Evolutionary conservation across 441 rosid species (phyloP), one percentile per base, ranked within the genome.

Genomic region (Gossypium trilobum): DNA sequence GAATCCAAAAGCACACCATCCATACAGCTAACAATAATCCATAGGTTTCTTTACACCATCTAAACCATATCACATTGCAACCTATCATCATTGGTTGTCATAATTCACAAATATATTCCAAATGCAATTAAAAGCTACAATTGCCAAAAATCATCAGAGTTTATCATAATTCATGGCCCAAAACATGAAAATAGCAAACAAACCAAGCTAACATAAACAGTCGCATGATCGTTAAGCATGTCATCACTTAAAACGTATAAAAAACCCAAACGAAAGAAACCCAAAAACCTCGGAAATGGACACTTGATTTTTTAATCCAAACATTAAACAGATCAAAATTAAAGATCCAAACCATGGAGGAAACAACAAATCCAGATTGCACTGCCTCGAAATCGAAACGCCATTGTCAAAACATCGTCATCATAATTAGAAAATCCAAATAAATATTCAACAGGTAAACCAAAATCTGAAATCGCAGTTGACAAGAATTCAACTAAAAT

Each of bases 251-350:
- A 57, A 57, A 22, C 61, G 23, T 56, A 56, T 27, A 57, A 57
- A 22, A 22, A 57, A 57, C 33, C 7, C 61, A 54, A 8, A 54
- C 25, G 25, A 54, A 54, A 54, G 4, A 25, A 54, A 54, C 8
- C 58, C 3, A 54, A 17, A 54, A 19, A 0, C 8, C 58, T 54
- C 11, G 13, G 27, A 19, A 11, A 36, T 7, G 42, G 42, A 36
- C 11, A 8, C 58, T 54, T 17, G 1, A 2, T 54, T 14, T 60
- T 14, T 2, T 60, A 2, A 61, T 16, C 68, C 51, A 39, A 66
- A 66, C 65, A 60, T n/a, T 46, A 66, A 66, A 6, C 31, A 44
- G 22, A 66, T 66, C 36, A 66, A 46, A 44, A n/a, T 46, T 13
- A 7, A 66, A 22, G 6, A 19, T 22, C 11, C 39, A 66, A 22